Percentiles rank a stretch among this genome's conserved stretches.
Conservation (phyloP, 1,284 basidiomycete species). For the Cutaneotrichosporon daszewskae region DNA sequence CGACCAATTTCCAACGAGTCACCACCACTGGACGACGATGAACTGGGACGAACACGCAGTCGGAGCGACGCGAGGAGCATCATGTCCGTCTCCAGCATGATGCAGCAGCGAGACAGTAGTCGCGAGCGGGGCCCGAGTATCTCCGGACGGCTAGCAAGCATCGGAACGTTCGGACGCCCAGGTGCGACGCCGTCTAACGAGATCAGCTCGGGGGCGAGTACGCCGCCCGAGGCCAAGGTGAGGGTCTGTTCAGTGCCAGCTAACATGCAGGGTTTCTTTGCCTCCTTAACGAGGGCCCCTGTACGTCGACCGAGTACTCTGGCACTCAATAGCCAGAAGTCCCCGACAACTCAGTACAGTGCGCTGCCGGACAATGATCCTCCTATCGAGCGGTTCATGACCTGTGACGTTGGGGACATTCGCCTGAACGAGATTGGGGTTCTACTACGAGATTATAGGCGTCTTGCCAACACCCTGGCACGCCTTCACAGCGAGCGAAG, state of each 20-base stretch:
- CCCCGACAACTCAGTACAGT: too few species aligned
- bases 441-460: constrained; percentile 67
- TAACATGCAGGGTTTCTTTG: neutral
- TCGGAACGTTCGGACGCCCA: constrained; percentile 3
- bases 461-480: constrained; percentile 41
- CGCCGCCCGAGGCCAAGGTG: neutral
- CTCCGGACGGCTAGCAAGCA: neutral
- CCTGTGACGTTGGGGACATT: constrained; percentile 61
- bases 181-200: too few species aligned
- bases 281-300: neutral
- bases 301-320: neutral
- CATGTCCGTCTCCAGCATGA: neutral
- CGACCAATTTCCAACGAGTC: neutral
- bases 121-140: neutral
- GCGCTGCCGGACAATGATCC: constrained; percentile 22
- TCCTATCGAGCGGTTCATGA: constrained; percentile 43
- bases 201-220: neutral
- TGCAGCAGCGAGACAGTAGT: neutral
- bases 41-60: constrained; percentile 2
- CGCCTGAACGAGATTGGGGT: constrained; percentile 66
- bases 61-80: neutral
- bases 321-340: too few species aligned
- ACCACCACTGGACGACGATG: constrained; percentile 20
- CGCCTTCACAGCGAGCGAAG: too few species aligned
- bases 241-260: too few species aligned